Evolutionary conservation across 106 monocot species (phyloP), one percentile per base, ranked within the genome.

Genomic region (Dioscorea dumetorum): DNA sequence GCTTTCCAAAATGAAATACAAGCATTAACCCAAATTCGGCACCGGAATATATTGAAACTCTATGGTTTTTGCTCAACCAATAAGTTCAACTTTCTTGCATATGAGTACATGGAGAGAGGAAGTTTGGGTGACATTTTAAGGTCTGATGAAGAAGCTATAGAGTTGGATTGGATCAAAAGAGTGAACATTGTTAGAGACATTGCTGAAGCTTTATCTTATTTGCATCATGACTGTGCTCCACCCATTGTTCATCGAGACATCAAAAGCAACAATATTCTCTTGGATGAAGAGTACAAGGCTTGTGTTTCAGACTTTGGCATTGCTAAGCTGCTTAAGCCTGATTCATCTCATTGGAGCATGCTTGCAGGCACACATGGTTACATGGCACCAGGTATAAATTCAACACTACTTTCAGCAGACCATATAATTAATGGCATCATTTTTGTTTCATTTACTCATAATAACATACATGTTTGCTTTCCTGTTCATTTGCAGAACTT

Each of bases 101-200:
- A 72, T 58, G 71, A 78, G 52, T 78, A 78, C 50, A 78, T 78
- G 19, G 78, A 71, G 20, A 78, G 51, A 33, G 78, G 78, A 22
- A 72, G 78, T 57, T 53, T 78, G 56, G 21, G 50, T 18, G 15
- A 8, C 3, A 61, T 63, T 9, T 33, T 78, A 6, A n/a, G 28
- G 4, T n/a, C 10, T 7, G 57, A 70, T 8, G 41, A 41, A 24
- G 32, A 18, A 76, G 32, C 56, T 17, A 48, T 21, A 12, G 49
- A 60, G 13, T 50, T 74, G 33, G 54, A 49, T 28, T 74, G 74
- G 74, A 22, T 48, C 2, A 74, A 21, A 24, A 66, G 74, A 28
- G 28, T 28, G 28, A 28, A 3, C 3, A 28, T 28, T 28, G 28
- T 28, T 28, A 28, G 1, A 28, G 28, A 3, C 3, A 28, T 28